Evolutionary conservation across 495 filamentous ascomycete species (phyloP).

Genomic region (Cercophora newfieldiana): DNA sequence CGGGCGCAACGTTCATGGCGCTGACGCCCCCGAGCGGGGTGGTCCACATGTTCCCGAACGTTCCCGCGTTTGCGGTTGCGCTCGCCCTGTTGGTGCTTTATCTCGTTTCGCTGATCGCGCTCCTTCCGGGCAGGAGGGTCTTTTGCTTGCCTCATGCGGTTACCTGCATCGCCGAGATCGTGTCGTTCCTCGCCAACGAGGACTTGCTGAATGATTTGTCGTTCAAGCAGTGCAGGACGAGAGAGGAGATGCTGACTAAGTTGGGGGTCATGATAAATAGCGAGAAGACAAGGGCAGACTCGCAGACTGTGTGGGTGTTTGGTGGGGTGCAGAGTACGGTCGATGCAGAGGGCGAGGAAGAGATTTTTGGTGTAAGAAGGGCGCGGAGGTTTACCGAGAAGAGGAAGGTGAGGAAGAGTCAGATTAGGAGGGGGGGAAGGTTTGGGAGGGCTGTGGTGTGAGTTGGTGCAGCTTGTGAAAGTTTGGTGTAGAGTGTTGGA

Average conservation of each 20-base stretch:
- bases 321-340: slow-evolving; percentile 31
- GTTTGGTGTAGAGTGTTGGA: background rate
- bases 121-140: slow-evolving; percentile 56
- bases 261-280: slow-evolving; percentile 34
- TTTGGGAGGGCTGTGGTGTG: background rate
- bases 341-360: slow-evolving; percentile 27
- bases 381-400: slow-evolving; percentile 44
- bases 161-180: slow-evolving; percentile 69
- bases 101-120: slow-evolving; percentile 47
- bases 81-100: slow-evolving; percentile 67
- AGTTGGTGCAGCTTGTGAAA: too few relatives aligned
- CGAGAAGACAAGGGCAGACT: slow-evolving; percentile 31
- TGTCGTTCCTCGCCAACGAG: slow-evolving; percentile 71
- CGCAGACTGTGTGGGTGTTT: slow-evolving; percentile 19
- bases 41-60: slow-evolving; percentile 67
- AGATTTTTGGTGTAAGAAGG: slow-evolving; percentile 39
- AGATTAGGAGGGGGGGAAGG: slow-evolving; percentile 26
- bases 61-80: slow-evolving; percentile 69
- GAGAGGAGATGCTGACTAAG: slow-evolving; percentile 32
- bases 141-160: slow-evolving; percentile 70
- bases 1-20: slow-evolving; percentile 79
- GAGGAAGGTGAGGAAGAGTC: slow-evolving; percentile 37
- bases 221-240: slow-evolving; percentile 44
- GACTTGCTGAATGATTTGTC: slow-evolving; percentile 66
- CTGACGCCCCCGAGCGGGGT: slow-evolving; percentile 58